Evolutionary conservation across 805 yeast species (phyloP), one percentile per base, ranked within the genome.

Genomic region (Kuraishia borneana): DNA sequence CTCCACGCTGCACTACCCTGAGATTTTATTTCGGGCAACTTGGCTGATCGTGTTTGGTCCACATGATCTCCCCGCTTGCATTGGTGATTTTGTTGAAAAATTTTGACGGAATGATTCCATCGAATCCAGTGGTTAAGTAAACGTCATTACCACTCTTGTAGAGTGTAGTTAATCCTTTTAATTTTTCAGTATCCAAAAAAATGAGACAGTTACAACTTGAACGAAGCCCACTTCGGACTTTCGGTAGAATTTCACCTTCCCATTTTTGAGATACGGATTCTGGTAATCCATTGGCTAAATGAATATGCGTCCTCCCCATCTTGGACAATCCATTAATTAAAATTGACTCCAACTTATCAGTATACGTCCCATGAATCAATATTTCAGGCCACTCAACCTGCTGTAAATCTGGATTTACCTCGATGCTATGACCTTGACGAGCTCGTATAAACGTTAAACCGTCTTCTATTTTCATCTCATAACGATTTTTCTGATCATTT

Each of bases 221-320:
- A 33, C 96, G 62, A 61, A 85, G 72, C 0, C 97, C 97, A 40
- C 88, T 75, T 10, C 79, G 63, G 10, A 77, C 77, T 12, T 56
- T 50, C 4, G 51, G 50, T 7, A 25, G 28, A 12, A 6, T 6
- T 13, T 25, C 28, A 7, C 28, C 28, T 6, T 6, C 16, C 28
- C 28, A 25, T 6, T 25, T 6, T 12, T 25, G 16, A 6, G 6
- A 6, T 6, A 31, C 5, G 8, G 42, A 37, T 36, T 31, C 58
- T 1, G 73, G 67, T 7, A 71, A 43, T 9, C 77, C 78, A 1
- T 72, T 58, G 0, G 97, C 83, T 50, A 89, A 65, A 56, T 92
- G 98, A 13, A 92, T 73, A 52, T 92, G 97, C 42, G 79, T 79
- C 46, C 98, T 61, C 21, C 53, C 57, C 95, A 87, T 83, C 39